Percentiles rank a stretch among this genome's conserved stretches.
Evolutionary conservation across 768 basidiomycete species (phyloP).

Genomic region (Leccinum broughii): DNA sequence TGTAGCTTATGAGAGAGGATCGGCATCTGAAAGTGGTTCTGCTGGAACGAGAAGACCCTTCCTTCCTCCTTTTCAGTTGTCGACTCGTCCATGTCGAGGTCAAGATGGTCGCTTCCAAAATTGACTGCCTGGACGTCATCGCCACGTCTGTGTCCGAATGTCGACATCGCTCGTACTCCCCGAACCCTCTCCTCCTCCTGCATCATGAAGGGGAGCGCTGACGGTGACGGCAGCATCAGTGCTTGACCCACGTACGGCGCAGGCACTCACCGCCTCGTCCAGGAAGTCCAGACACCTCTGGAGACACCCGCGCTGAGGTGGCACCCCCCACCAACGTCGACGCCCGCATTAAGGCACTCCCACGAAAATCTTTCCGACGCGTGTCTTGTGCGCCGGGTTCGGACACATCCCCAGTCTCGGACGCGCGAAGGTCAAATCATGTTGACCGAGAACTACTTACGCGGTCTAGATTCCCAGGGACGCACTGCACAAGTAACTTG

Average conservation of each 20-base stretch:
- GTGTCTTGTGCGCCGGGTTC: conserved; percentile 39
- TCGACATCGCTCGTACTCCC: conserved; percentile 10
- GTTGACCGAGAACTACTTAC: conserved; percentile 22
- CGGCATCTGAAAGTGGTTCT: background rate
- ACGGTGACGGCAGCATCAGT: too few relatives aligned
- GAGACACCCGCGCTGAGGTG: conserved; percentile 59
- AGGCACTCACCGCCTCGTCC: conserved; percentile 18
- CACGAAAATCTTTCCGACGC: conserved; percentile 64
- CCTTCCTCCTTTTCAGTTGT: conserved; percentile 11
- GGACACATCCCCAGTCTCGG: conserved; percentile 46
- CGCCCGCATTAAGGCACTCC: conserved; percentile 55
- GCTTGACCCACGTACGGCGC: background rate
- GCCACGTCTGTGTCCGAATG: background rate
- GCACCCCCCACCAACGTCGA: conserved; percentile 43
- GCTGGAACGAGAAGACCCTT: background rate
- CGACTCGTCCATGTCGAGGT: conserved; percentile 29
- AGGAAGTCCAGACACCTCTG: conserved; percentile 64
- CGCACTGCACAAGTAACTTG: conserved; percentile 26
- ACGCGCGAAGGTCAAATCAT: background rate
- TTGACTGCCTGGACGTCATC: conserved; percentile 25
- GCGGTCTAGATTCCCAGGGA: conserved; percentile 31
- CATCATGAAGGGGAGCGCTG: background rate
- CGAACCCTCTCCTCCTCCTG: background rate
- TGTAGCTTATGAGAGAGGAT: background rate
- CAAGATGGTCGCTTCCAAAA: conserved; percentile 6